phyloP scores from a whole-genome alignment of 2,329 filamentous ascomycete species.

The Taxawa tesnikishii region DNA sequence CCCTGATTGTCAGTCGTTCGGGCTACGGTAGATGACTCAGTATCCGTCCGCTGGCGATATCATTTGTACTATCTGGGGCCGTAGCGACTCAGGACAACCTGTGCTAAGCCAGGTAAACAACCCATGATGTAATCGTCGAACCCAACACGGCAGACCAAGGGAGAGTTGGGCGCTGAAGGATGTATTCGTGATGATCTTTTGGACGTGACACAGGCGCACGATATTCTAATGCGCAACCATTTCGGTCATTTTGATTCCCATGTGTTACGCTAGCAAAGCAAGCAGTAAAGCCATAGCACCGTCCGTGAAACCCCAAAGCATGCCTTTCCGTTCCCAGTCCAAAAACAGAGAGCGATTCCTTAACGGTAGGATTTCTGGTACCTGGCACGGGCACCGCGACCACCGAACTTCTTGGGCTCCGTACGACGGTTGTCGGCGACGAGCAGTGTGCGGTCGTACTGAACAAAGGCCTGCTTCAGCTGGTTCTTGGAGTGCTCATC shows the following conservation, averaged over 20 bases:
- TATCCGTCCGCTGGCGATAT: too few relatives aligned
- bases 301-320: slow-evolving; percentile 3
- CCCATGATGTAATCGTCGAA: too few relatives aligned
- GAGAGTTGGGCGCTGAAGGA: too few relatives aligned
- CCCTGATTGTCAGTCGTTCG: too few relatives aligned
- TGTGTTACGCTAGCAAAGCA: slow-evolving; percentile 1
- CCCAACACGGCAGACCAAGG: too few relatives aligned
- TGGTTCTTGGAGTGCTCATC: slow-evolving; percentile 99
- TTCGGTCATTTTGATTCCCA: neutral
- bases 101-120: too few relatives aligned
- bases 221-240: neutral
- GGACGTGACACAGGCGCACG: neutral
- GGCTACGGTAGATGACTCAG: too few relatives aligned
- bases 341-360: slow-evolving; percentile 21
- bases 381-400: slow-evolving; percentile 85
- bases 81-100: too few relatives aligned
- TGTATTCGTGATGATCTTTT: too few relatives aligned
- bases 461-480: slow-evolving; percentile 91
- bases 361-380: slow-evolving; percentile 99
- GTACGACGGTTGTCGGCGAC: slow-evolving; percentile 98
- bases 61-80: too few relatives aligned
- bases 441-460: slow-evolving; percentile 93
- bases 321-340: slow-evolving; percentile 7
- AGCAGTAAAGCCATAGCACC: neutral
- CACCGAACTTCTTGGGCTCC: slow-evolving; percentile 97